Evolutionary conservation across 495 filamentous ascomycete genomes (phyloP), one percentile per base, ranked within the genome.

Genomic region (Collariella sp.): DNA sequence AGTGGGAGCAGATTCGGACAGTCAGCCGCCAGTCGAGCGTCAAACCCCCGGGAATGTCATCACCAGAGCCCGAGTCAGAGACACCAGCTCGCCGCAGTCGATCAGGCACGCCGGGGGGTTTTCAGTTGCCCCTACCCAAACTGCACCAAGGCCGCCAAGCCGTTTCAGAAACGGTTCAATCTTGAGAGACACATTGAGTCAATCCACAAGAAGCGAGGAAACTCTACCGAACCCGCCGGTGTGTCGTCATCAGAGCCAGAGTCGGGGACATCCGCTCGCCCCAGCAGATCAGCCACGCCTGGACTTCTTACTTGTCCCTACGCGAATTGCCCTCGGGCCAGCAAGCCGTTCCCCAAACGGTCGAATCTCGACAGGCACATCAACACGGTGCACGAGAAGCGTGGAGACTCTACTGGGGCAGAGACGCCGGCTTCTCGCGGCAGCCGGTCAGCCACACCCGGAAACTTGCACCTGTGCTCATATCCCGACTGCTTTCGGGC

Each of bases 1-100:
- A 51, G 11, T 7, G 59, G 16, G 40, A 43, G n/a, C 57, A 55
- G 26, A 43, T 26, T 3, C 46, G 56, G 23, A 54, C 56, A 5
- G 50, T 65, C 12, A 65, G 57, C 33, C 55, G 59, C 7, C 62
- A 59, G 51, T 43, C 63, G 10, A 68, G 59, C 36, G 18, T 49
- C 46, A 24, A 12, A 7, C 34, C 19, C 23, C 19, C 33, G 11
- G 23, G 20, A 4, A 23, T 36, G 2, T 35, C 49, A 15, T 50
- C 39, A 12, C 54, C 35, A 2, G 36, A 44, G 5, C 56, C 11
- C 3, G 42, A 50, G 44, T 24, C 24, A 11, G 57, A 45, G 5
- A 16, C 24, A 20, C 52, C 29, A 11, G 33, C 15, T 12, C 7
- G 45, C 31, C 29, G 38, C 43, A 46, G 53, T 33, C 34, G 45